Percentiles rank a stretch among this genome's conserved stretches.
Evolutionary conservation across 345 rosid genomes (phyloP).

Genomic region (Hypericum perforatum): DNA sequence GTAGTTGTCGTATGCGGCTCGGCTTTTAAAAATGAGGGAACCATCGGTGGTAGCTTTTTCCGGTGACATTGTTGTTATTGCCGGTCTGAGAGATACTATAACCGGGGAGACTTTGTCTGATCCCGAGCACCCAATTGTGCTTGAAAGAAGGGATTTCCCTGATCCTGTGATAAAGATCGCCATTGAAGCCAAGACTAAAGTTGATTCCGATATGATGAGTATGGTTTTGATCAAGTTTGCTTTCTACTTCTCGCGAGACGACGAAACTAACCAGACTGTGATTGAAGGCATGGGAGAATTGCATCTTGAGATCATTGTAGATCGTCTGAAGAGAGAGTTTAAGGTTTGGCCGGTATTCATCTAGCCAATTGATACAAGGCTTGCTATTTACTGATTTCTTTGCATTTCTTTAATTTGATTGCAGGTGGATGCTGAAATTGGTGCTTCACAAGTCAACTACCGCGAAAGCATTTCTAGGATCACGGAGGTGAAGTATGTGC

Average conservation of each 20-base stretch:
- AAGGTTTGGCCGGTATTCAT: constrained; percentile 36
- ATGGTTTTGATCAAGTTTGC: constrained; percentile 84
- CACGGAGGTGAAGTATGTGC: constrained; percentile 75
- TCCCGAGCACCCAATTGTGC: constrained; percentile 64
- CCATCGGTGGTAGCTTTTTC: constrained; percentile 81
- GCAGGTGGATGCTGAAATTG: constrained; percentile 91
- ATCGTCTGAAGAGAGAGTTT: constrained; percentile 89
- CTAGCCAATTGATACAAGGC: not conserved
- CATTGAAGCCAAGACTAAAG: constrained; percentile 96
- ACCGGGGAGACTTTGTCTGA: constrained; percentile 87
- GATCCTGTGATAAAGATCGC: constrained; percentile 98
- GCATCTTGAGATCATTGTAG: constrained; percentile 97
- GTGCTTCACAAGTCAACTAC: constrained; percentile 98
- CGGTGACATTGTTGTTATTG: constrained; percentile 87
- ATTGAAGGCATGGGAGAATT: constrained; percentile 99
- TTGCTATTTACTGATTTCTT: too few species aligned
- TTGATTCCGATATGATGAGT: constrained; percentile 86
- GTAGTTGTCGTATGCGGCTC: constrained; percentile 91
- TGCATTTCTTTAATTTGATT: too few species aligned
- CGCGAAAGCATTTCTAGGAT: constrained; percentile 90
- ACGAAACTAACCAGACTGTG: constrained; percentile 92
- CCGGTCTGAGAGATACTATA: constrained; percentile 81
- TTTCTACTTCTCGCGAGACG: constrained; percentile 91
- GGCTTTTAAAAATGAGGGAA: constrained; percentile 92
- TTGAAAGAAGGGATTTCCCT: constrained; percentile 96